These are phyloP conservation scores for Alternaria metachromatica DNA, from an alignment of 2,329 filamentous ascomycete genomes.

Conservation along the genomic window DNA sequence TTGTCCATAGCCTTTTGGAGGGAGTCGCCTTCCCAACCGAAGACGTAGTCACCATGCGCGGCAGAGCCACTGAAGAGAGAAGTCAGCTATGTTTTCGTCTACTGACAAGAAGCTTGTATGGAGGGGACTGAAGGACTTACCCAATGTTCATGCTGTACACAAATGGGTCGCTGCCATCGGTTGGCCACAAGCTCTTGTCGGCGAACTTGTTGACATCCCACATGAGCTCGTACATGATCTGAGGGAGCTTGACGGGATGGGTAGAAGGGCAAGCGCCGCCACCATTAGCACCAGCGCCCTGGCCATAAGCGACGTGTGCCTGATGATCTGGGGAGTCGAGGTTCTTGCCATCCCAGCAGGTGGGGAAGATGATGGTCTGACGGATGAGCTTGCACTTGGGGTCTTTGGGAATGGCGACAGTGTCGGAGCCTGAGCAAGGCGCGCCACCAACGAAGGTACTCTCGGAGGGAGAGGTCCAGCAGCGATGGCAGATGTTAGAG, in stretches of 20 bases:
- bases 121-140: conserved; percentile 13
- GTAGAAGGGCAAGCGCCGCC: conserved; percentile 56
- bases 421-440: conserved; percentile 59
- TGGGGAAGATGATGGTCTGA: conserved; percentile 60
- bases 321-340: conserved; percentile 44
- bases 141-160: conserved; percentile 46
- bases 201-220: conserved; percentile 43
- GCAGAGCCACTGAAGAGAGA: conserved; percentile 30
- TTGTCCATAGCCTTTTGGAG: conserved; percentile 53
- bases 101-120: not conserved
- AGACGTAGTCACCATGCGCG: conserved; percentile 50
- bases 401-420: conserved; percentile 57
- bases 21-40: conserved; percentile 55
- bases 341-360: conserved; percentile 41
- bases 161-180: conserved; percentile 41
- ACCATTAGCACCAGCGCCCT: conserved; percentile 54
- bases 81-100: not conserved
- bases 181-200: conserved; percentile 41
- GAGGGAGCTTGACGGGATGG: conserved; percentile 43
- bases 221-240: conserved; percentile 48
- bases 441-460: conserved; percentile 58
- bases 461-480: conserved; percentile 55
- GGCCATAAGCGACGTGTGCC: conserved; percentile 56
- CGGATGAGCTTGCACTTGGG: conserved; percentile 61
- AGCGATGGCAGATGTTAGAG: conserved; percentile 43